Conservation (phyloP, 2,329 filamentous ascomycete species). For the Microcyclospora pomicola region DNA sequence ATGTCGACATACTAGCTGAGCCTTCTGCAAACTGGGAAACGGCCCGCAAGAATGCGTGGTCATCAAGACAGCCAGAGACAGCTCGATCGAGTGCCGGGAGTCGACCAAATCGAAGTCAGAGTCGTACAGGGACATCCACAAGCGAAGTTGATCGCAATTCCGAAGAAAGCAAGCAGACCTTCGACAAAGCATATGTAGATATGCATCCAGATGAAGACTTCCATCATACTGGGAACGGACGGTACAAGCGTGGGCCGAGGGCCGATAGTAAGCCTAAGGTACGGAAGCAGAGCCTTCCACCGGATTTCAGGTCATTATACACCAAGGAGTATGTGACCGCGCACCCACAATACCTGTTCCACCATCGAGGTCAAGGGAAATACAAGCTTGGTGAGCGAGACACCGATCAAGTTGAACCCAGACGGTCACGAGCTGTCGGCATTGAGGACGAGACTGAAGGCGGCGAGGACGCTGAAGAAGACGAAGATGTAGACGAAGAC, state of each 20-base stretch:
- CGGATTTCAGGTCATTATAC: conserved; percentile 3
- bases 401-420: not conserved
- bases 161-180: conserved; percentile 11
- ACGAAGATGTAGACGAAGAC: conserved; percentile 2
- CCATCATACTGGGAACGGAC: conserved; percentile 16
- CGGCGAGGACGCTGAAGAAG: conserved; percentile 3
- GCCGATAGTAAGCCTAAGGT: conserved; percentile 2
- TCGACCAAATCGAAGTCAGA: too few relatives aligned
- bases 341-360: conserved; percentile 13
- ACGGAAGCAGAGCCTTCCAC: conserved; percentile 2
- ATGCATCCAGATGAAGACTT: conserved; percentile 16
- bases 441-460: not conserved
- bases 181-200: conserved; percentile 13
- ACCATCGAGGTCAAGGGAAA: conserved; percentile 19
- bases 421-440: not conserved
- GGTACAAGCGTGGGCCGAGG: conserved; percentile 12
- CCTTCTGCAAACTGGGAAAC: too few relatives aligned
- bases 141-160: not conserved
- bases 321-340: conserved; percentile 12
- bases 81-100: too few relatives aligned
- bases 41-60: too few relatives aligned
- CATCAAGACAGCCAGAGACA: too few relatives aligned
- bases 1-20: too few relatives aligned
- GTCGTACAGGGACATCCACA: too few relatives aligned
- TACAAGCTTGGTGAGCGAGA: conserved; percentile 11